Base-by-base conservation (phyloP, 2,329 filamentous ascomycete genomes). In the Microsporum canis region DNA sequence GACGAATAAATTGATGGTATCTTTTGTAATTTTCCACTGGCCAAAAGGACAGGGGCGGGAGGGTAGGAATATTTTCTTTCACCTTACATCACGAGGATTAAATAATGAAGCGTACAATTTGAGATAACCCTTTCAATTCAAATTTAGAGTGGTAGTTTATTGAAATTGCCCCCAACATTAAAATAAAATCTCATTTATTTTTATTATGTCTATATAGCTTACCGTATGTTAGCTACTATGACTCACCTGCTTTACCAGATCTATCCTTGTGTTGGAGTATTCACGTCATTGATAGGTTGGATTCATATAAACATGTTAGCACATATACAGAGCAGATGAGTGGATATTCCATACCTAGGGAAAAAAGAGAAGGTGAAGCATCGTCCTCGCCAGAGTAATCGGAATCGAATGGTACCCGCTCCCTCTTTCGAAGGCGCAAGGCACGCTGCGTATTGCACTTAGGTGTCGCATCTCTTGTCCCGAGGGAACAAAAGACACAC, bases 341-440 rank as follows among this genome's bases (percentile, higher is more conserved):
- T 23, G 27, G 39, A n/a, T 12, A 49, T 6, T 23, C 82, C 82
- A 77, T 70, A 83, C 79, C 73, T 77, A 64, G 65, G 67, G 73
- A 73, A 75, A 77, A 77, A 72, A 77, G 73, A 73, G 17, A 47
- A 72, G 64, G 64, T 77, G 83, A 86, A 87, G 84, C 85, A 84
- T 83, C 86, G 82, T 84, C 86, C 87, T 83, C 84, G 82, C 82
- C 86, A 87, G 87, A 89, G 84, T 91, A 86, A 91, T 90, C 88
- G 86, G 88, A 91, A 91, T 91, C 87, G 88, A 89, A 89, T 90
- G 80, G 85, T 86, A 81, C 78, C 71, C 75, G 68, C 67, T 72
- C 74, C 70, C 39, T 41, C 70, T 73, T 70, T 69, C 12, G 31
- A 62, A 80, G 57, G 7, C 8, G 31, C 34, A 5, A 47, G 41